Percentiles rank a stretch among this genome's conserved stretches.
These are phyloP conservation scores for Tricladium varicosporioides DNA, from an alignment of 2,329 filamentous ascomycete species.

Conservation along the genomic window DNA sequence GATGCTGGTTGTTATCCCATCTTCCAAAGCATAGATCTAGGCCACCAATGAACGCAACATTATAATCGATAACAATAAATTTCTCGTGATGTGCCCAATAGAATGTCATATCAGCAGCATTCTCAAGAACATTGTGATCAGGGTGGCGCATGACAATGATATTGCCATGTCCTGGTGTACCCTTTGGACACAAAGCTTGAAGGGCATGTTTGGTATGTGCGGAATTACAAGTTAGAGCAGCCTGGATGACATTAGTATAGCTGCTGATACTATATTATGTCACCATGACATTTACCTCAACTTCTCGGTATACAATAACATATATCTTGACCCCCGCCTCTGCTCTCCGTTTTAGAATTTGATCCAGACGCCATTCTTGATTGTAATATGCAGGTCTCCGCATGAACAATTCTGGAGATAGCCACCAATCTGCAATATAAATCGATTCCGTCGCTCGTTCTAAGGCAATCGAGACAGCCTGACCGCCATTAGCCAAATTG, in stretches of 20 bases:
- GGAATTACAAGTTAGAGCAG: slow-evolving; percentile 87
- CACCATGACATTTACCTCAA: slow-evolving; percentile 23
- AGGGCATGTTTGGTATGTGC: slow-evolving; percentile 88
- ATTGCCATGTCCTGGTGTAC: slow-evolving; percentile 79
- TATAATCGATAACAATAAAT: slow-evolving; percentile 91
- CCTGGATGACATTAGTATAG: slow-evolving; percentile 48
- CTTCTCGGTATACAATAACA: slow-evolving; percentile 87
- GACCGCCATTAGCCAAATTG: background rate
- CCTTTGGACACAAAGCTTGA: slow-evolving; percentile 75
- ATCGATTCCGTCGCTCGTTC: slow-evolving; percentile 89
- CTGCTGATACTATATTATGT: background rate
- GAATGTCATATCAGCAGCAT: slow-evolving; percentile 92
- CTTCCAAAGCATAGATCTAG: slow-evolving; percentile 94
- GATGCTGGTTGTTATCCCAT: slow-evolving; percentile 87
- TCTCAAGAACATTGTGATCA: slow-evolving; percentile 92
- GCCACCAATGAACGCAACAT: slow-evolving; percentile 87
- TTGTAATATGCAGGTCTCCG: slow-evolving; percentile 78
- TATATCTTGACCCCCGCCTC: slow-evolving; percentile 94
- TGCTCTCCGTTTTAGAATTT: slow-evolving; percentile 81
- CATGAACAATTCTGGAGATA: slow-evolving; percentile 84
- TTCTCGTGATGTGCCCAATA: slow-evolving; percentile 99
- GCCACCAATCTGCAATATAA: slow-evolving; percentile 97
- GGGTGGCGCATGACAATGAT: slow-evolving; percentile 88
- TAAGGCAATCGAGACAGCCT: slow-evolving; percentile 82
- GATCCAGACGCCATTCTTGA: slow-evolving; percentile 84